Evolutionary conservation across 2,329 filamentous ascomycete species (phyloP).

Genomic region (Polychaeton citri): DNA sequence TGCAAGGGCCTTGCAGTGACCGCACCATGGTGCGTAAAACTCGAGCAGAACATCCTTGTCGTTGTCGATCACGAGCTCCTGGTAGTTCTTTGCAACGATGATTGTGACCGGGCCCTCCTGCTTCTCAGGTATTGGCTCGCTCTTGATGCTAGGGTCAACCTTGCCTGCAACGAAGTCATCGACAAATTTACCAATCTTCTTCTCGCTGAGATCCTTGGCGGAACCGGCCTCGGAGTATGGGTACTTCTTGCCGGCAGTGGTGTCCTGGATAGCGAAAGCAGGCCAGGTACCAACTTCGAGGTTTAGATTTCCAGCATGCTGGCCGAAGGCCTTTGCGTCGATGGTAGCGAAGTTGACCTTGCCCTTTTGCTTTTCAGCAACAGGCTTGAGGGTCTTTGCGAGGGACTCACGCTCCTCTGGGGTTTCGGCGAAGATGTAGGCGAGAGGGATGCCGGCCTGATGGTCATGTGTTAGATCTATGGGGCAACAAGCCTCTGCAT

Average conservation of each 20-base stretch:
- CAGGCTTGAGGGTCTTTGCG: slow-evolving; percentile 61
- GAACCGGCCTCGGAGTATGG: slow-evolving; percentile 58
- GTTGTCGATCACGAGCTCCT: slow-evolving; percentile 81
- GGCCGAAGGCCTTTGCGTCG: slow-evolving; percentile 84
- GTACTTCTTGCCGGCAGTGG: slow-evolving; percentile 91
- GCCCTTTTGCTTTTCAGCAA: slow-evolving; percentile 87
- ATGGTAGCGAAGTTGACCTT: slow-evolving; percentile 97
- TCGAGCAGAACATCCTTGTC: slow-evolving; percentile 94
- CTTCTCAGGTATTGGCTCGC: slow-evolving; percentile 85
- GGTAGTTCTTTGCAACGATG: slow-evolving; percentile 87
- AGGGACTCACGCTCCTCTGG: slow-evolving; percentile 75
- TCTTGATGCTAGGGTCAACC: slow-evolving; percentile 94
- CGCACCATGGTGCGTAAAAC: slow-evolving; percentile 87
- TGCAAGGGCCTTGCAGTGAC: slow-evolving; percentile 56
- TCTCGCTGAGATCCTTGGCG: slow-evolving; percentile 60
- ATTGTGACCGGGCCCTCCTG: slow-evolving; percentile 81
- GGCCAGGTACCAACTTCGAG: slow-evolving; percentile 92
- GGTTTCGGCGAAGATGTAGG: slow-evolving; percentile 95
- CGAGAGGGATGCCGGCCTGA: slow-evolving; percentile 72
- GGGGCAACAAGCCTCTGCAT: not conserved
- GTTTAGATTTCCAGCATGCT: slow-evolving; percentile 93
- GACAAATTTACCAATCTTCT: slow-evolving; percentile 68
- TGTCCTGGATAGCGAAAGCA: slow-evolving; percentile 94
- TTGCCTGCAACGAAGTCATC: slow-evolving; percentile 76
- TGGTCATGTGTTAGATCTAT: not conserved